Evolutionary conservation across 257 asterid species (phyloP), one percentile per base, ranked within the genome.

Genomic region (Misopates orontium): DNA sequence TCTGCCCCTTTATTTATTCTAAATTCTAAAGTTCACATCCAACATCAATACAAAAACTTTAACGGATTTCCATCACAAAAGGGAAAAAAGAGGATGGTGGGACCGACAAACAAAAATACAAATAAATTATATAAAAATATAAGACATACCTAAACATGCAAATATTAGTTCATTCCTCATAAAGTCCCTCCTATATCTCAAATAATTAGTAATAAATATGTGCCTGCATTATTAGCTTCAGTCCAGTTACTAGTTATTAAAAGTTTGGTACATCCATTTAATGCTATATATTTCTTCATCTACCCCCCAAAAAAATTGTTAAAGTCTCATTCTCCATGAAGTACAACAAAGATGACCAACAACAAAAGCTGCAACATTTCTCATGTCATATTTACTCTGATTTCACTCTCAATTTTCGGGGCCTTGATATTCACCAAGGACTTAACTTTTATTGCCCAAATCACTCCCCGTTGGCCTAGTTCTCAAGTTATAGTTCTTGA

Each of bases 371-470:
- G 70, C 57, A 62, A 57, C 48, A 31, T 51, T 47, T 74, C 83
- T 20, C 62, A 64, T 11, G 47, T 70, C 47, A 50, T 67, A 39
- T 41, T 76, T 60, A 19, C 74, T 18, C 74, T 79, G 18, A 56
- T 70, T 55, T 58, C 66, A 21, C 64, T 73, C 47, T 62, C 72
- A 19, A 51, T 79, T 18, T 41, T 73, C 19, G 77, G 53, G 25
- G 51, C 60, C 15, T 44, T 71, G 1, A 11, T 65, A 4, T 41
- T 76, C 77, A 75, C 79, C 69, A 70, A 73, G 56, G 79, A 76
- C 53, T 5, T 70, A 25, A 66, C 73, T 19, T 69, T 64, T 61
- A 75, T 56, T 32, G 74, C 81, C 71, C 60, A 66, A 72, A 5
- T 79, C 10, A 69, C 62, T 55, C 69, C 69, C 50, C 71, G 58